Evolutionary conservation across 805 yeast species (phyloP).

Genomic region (fission yeast (Schizosaccharomyces pombe)): DNA sequence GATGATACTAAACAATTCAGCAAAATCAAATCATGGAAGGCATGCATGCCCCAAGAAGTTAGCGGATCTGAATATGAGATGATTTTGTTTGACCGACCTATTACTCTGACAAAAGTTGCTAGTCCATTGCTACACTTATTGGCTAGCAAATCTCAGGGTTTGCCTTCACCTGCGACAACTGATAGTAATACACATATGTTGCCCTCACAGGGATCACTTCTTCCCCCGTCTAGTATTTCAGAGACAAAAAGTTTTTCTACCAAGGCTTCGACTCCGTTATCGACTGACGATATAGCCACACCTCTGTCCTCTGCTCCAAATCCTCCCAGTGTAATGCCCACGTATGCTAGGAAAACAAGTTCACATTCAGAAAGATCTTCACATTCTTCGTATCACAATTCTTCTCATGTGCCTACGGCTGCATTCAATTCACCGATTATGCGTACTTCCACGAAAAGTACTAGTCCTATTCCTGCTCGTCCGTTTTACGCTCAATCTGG

Average conservation of each 20-base stretch:
- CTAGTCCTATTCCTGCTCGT: too few relatives aligned
- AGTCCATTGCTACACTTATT: constrained; percentile 66
- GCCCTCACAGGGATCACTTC: constrained; percentile 83
- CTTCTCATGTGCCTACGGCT: too few relatives aligned
- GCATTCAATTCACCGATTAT: too few relatives aligned
- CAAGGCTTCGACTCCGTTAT: constrained; percentile 10
- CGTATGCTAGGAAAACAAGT: not conserved
- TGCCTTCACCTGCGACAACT: too few relatives aligned
- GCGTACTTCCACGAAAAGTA: too few relatives aligned
- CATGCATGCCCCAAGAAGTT: constrained; percentile 90
- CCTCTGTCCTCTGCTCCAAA: too few relatives aligned
- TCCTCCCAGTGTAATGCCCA: not conserved
- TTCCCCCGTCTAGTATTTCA: constrained; percentile 24
- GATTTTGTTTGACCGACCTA: constrained; percentile 47
- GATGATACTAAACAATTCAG: constrained; percentile 77
- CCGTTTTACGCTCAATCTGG: too few relatives aligned
- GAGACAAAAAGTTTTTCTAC: constrained; percentile 9
- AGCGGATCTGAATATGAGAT: constrained; percentile 35
- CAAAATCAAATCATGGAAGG: constrained; percentile 93
- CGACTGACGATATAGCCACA: constrained; percentile 5
- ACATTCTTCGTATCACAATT: too few relatives aligned
- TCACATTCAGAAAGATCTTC: not conserved
- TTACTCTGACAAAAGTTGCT: constrained; percentile 48
- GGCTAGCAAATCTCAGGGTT: constrained; percentile 44
- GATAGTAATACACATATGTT: constrained; percentile 77